Percentiles rank a stretch among this genome's conserved stretches.
Evolutionary conservation across 2,329 filamentous ascomycete species (phyloP).

Genomic region (Dactylellina leptospora): DNA sequence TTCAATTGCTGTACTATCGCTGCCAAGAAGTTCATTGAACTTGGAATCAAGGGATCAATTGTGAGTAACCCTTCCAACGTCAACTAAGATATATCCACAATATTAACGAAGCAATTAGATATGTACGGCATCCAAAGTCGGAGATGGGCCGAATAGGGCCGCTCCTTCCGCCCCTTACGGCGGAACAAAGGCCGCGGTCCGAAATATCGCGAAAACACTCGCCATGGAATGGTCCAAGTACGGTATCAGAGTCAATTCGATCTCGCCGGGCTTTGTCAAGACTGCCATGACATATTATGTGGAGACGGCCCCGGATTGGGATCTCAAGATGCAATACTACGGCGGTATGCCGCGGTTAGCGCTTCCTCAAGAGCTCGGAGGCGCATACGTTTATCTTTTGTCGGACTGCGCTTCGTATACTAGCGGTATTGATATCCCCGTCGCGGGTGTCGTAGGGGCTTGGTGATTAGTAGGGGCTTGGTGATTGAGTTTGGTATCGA

Average conservation of each 20-base stretch:
- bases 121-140: constrained; percentile 64
- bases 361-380: constrained; percentile 66
- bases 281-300: constrained; percentile 66
- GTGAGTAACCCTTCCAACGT: constrained; percentile 1
- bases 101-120: constrained; percentile 58
- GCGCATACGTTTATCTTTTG: constrained; percentile 68
- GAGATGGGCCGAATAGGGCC: constrained; percentile 64
- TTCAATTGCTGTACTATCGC: constrained; percentile 64
- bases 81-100: background rate
- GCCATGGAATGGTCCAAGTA: constrained; percentile 65
- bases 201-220: constrained; percentile 61
- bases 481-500: too few species aligned
- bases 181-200: constrained; percentile 55
- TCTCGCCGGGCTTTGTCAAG: constrained; percentile 63
- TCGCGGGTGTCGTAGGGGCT: constrained; percentile 60
- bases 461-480: too few species aligned
- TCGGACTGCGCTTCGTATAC: constrained; percentile 66
- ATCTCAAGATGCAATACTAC: constrained; percentile 68
- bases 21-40: constrained; percentile 62
- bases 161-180: constrained; percentile 64
- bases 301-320: constrained; percentile 66
- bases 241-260: constrained; percentile 63
- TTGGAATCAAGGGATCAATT: constrained; percentile 59
- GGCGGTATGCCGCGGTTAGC: constrained; percentile 68
- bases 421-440: constrained; percentile 65